Conservation (phyloP, 805 yeast species). For the Nakazawaea wickerhamii region DNA sequence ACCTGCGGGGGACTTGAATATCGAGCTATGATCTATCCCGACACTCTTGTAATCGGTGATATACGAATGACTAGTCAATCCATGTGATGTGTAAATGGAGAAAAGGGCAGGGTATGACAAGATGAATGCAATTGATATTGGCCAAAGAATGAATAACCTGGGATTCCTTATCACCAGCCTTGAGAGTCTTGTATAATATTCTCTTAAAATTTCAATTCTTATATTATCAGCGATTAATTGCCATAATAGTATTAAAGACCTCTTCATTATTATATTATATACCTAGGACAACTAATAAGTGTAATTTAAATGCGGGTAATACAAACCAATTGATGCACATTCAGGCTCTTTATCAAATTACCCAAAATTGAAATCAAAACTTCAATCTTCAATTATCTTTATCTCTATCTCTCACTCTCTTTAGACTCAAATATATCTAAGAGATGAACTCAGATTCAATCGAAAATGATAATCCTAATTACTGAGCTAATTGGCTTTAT, state of each 20-base stretch:
- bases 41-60: slow-evolving; percentile 17
- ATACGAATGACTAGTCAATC: slow-evolving; percentile 12
- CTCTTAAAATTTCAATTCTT: not conserved
- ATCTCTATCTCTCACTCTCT: too few relatives aligned
- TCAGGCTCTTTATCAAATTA: too few relatives aligned
- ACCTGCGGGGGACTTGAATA: slow-evolving; percentile 11
- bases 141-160: slow-evolving; percentile 40
- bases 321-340: not conserved
- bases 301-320: too few relatives aligned
- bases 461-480: too few relatives aligned
- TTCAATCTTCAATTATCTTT: too few relatives aligned
- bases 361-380: too few relatives aligned
- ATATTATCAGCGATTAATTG: not conserved
- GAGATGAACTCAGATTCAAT: too few relatives aligned
- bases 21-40: slow-evolving; percentile 4
- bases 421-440: too few relatives aligned
- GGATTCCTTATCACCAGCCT: slow-evolving; percentile 31
- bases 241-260: slow-evolving; percentile 2
- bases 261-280: slow-evolving; percentile 1
- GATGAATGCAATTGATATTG: slow-evolving; percentile 40
- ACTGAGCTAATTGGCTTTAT: too few relatives aligned
- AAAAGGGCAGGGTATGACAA: slow-evolving; percentile 46
- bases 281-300: too few relatives aligned
- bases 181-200: slow-evolving; percentile 20
- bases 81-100: slow-evolving; percentile 26